Base-by-base conservation (phyloP, 805 yeast genomes). In the Yarrowia deformans region DNA sequence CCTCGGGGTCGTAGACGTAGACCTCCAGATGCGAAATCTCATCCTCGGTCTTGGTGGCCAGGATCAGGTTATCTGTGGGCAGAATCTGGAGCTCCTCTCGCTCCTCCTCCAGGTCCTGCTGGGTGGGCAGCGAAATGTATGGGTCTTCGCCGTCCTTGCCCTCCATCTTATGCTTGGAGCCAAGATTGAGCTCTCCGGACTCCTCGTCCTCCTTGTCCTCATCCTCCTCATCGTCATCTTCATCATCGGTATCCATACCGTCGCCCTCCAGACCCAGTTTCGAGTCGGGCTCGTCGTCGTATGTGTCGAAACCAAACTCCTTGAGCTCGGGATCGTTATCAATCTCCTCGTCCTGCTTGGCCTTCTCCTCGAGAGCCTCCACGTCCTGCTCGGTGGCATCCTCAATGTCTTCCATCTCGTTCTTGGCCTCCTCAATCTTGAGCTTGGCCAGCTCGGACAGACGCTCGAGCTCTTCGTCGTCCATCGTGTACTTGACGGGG, bases 1-100 rank as follows among this genome's bases (percentile, higher is more conserved):
- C 83, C 8, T 87, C 83, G 32, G 88, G 88, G 77, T 95, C 98
- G 77, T 93, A 95, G 32, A 95, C 90, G 75, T 94, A 94, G 3
- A 94, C 96, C 75, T 95, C 98, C 75, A 95, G 82, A 76, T 89
- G 90, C 8, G 97, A 92, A 56, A 95, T 84, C 63, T 94, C 98
- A 78, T 95, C 99, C 77, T 95, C 98, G 3, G 99, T 95, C 81
- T 97, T 88, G 1, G 98, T 89, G 9, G 97, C 93, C 73, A 95
- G 84, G 39, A 95, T 85, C 81, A 95, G 80, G 77, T 92, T 95
- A 79, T 95, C 99, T 1, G 95, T 88, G 58, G 97, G 94, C 74
- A 90, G 88, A 49, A 95, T 87, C 76, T 91, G 97, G 74, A 88
- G 82, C 77, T 94, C 98, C 72, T 88, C 85, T 74, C 89, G 89